Percentiles rank a stretch among this genome's conserved stretches.
Conservation (phyloP, 805 yeast species). For the Yarrowia sp. region DNA sequence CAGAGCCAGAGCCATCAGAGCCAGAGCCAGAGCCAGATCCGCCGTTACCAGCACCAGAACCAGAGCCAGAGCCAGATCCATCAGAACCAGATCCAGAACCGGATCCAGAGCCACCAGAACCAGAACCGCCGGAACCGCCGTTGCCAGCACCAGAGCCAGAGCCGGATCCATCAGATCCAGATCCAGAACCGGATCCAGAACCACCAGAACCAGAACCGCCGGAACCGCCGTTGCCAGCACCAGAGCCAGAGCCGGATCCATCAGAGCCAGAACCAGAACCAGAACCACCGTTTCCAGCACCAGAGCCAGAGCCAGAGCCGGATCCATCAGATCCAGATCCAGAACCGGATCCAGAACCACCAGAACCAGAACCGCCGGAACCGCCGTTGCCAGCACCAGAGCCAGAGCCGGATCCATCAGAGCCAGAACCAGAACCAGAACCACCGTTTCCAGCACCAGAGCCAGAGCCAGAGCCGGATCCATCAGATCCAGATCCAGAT, state of each 20-base stretch:
- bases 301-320: neutral
- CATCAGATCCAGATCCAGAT: neutral
- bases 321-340: neutral
- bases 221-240: neutral
- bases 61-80: neutral
- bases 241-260: neutral
- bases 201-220: neutral
- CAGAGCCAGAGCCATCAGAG: constrained; percentile 7
- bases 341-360: no score
- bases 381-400: neutral
- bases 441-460: neutral
- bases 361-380: neutral
- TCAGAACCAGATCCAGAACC: neutral
- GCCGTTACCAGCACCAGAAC: neutral
- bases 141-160: neutral
- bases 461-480: neutral
- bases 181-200: neutral
- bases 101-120: neutral
- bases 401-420: neutral
- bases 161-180: neutral
- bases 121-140: neutral
- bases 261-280: neutral
- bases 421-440: neutral
- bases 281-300: neutral
- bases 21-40: neutral